Percentiles rank a stretch among this genome's conserved stretches.
Evolutionary conservation across 768 basidiomycete genomes (phyloP).

Genomic region (Dioszegia crocea): DNA sequence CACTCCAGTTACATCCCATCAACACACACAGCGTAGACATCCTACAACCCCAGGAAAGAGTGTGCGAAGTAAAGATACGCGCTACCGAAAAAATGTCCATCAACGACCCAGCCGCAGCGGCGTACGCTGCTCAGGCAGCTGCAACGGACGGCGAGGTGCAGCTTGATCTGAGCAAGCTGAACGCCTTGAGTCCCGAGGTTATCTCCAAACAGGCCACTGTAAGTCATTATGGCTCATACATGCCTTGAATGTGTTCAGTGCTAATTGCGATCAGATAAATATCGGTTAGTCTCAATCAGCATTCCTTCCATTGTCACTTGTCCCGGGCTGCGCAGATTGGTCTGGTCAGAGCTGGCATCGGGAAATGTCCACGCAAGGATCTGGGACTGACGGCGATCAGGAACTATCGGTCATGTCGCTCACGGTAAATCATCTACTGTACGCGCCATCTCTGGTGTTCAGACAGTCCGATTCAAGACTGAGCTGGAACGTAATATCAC

Average conservation of each 20-base stretch:
- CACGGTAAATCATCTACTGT: conserved; percentile 61
- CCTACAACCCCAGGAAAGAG: background rate
- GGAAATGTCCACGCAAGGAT: no score
- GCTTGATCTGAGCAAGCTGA: conserved; percentile 74
- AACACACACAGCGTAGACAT: background rate
- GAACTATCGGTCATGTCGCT: conserved; percentile 99
- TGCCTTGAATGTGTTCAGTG: background rate
- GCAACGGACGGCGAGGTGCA: conserved; percentile 55
- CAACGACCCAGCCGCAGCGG: conserved; percentile 38
- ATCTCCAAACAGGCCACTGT: conserved; percentile 70
- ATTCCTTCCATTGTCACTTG: background rate
- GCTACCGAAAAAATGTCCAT: conserved; percentile 19
- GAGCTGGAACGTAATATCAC: conserved; percentile 98
- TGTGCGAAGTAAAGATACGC: background rate
- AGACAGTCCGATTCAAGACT: conserved; percentile 98
- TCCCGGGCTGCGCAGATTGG: no score
- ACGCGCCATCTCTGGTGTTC: conserved; percentile 96
- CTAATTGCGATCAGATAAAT: conserved; percentile 58
- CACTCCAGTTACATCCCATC: background rate
- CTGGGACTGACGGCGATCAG: conserved; percentile 45
- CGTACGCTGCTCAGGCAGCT: conserved; percentile 20
- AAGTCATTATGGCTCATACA: no score
- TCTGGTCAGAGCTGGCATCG: no score
- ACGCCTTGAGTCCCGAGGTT: conserved; percentile 60
- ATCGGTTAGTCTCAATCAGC: conserved; percentile 58